Percentiles rank a stretch among this genome's conserved stretches.
phyloP scores from a whole-genome alignment of 768 basidiomycete genomes.

The Mycena chlorophos region DNA sequence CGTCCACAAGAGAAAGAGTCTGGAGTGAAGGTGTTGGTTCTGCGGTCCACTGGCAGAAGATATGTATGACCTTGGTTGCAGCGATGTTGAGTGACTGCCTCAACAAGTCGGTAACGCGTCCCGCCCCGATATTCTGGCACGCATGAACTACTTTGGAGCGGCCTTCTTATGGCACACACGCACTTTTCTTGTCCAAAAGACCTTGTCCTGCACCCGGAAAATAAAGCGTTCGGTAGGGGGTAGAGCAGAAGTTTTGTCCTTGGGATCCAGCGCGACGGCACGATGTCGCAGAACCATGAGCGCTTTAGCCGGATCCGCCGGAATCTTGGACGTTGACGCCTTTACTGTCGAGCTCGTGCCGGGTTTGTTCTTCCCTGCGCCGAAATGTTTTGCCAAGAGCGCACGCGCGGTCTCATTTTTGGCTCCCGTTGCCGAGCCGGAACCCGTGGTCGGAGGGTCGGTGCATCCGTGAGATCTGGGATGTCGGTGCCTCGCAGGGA shows the following conservation, averaged over 20 bases:
- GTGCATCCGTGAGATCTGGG: constrained; percentile 61
- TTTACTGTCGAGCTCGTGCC: constrained; percentile 10
- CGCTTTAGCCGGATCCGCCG: constrained; percentile 57
- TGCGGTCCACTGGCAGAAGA: neutral
- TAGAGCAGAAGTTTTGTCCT: constrained; percentile 47
- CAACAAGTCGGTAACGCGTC: constrained; percentile 42
- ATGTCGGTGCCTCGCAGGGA: constrained; percentile 60
- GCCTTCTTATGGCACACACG: neutral
- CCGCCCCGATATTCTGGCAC: constrained; percentile 52
- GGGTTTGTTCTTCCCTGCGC: constrained; percentile 24
- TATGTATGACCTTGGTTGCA: constrained; percentile 15
- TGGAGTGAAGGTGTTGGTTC: neutral
- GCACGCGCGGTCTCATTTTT: constrained; percentile 52
- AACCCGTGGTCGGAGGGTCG: constrained; percentile 22
- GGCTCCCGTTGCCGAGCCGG: constrained; percentile 11
- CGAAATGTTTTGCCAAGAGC: constrained; percentile 54
- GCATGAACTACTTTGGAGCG: neutral
- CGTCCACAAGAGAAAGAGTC: neutral
- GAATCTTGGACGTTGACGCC: constrained; percentile 32
- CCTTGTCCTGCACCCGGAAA: constrained; percentile 49
- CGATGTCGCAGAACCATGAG: constrained; percentile 75
- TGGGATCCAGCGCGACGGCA: constrained; percentile 63
- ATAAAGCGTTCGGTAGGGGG: constrained; percentile 60
- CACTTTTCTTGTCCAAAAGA: constrained; percentile 78
- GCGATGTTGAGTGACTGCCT: constrained; percentile 1